A percentile compares a stretch with the other conserved stretches of the same genome.
phyloP scores from a whole-genome alignment of 2,329 filamentous ascomycete species.

The Fusarium miscanthi region DNA sequence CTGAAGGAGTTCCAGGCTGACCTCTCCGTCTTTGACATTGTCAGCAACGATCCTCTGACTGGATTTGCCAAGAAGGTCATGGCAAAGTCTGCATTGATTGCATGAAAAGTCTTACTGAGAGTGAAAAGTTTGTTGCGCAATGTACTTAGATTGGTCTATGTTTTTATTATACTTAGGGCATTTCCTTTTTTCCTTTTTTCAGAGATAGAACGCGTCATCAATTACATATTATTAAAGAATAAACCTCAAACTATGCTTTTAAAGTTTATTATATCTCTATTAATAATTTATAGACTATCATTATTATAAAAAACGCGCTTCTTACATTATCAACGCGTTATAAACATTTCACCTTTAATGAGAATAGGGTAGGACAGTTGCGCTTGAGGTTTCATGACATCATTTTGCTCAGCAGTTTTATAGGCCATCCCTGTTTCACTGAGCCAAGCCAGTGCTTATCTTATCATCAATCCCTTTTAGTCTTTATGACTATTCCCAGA shows the following conservation, averaged over 20 bases:
- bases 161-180: fast-evolving
- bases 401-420: background rate
- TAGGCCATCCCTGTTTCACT: background rate
- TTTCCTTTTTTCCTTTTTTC: background rate
- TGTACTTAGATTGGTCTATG: fast-evolving
- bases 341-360: fast-evolving
- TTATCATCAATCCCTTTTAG: background rate
- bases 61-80: background rate
- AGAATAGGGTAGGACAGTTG: background rate
- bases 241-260: fast-evolving
- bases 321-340: background rate
- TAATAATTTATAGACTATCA: fast-evolving
- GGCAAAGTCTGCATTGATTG: background rate
- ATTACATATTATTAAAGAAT: background rate
- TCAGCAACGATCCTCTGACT: background rate
- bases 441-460: background rate
- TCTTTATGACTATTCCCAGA: background rate
- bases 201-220: background rate
- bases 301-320: background rate
- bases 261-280: fast-evolving
- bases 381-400: background rate
- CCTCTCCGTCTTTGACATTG: background rate
- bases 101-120: fast-evolving
- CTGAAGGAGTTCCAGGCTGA: background rate
- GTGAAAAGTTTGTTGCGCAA: fast-evolving